Evolutionary conservation across 23 red algal genomes (phyloP), one percentile per base, ranked within the genome.

Genomic region (Gracilariopsis chorda): DNA sequence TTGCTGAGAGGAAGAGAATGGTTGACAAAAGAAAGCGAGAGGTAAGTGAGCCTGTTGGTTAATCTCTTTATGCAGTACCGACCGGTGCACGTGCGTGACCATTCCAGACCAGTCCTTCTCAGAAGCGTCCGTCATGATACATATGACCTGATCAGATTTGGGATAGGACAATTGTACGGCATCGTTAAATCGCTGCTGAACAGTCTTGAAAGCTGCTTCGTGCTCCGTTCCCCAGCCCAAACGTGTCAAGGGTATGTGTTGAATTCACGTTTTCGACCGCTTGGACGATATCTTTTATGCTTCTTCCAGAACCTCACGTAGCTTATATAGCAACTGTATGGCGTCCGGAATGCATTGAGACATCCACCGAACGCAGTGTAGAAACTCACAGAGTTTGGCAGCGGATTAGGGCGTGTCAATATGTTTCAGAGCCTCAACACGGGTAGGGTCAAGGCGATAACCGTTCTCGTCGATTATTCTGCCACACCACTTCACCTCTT

Each of bases 311-410:
- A 87, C 47, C 34, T 53, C 60, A 37, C 23, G 48, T 20, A 70
- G 64, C 16, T 2, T 30, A 3, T 0, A 19, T 6, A 77, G 28
- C 17, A 37, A 10, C 13, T 34, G 20, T 9, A 23, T 35, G 20
- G 12, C 2, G 21, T 48, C 82, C 2, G 60, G 82, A 17, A 87
- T 87, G 34, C 60, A 69, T n/a, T 52, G 47, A 2, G 46, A 57
- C 61, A 87, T 87, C 63, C 82, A 87, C 11, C 51, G 47, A 29
- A 37, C 29, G 48, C 20, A 52, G 48, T 60, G 61, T 27, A 88
- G 4, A 21, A 88, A 88, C 40, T 75, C 51, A 0, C 47, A 57
- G 33, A 88, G 70, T 20, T 88, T 30, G 13, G 20, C 0, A 3
- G 44, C 84, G 41, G 25, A 36, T 59, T 40, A 35, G 2, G 67